Conservation (phyloP, 495 filamentous ascomycete genomes). For the Penicillium manginii region DNA sequence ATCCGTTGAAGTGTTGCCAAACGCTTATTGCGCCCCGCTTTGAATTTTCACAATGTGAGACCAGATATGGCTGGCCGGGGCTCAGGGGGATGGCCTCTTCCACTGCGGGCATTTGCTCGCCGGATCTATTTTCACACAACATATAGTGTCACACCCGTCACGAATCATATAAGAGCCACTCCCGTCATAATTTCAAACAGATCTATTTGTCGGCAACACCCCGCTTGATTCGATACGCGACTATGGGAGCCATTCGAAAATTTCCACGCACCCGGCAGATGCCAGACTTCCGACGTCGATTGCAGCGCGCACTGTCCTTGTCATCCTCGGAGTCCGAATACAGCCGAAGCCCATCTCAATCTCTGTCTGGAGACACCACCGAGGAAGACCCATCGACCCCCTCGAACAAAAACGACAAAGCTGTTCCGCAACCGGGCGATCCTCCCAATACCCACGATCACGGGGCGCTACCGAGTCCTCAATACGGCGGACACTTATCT, state of each 20-base stretch:
- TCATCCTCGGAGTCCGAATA: constrained; percentile 2
- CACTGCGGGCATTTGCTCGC: neutral
- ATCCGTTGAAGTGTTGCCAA: no score
- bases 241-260: neutral
- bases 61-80: no score
- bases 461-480: neutral
- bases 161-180: neutral
- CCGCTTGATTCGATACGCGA: neutral
- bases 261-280: neutral
- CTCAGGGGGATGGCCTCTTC: no score
- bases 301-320: neutral
- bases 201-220: neutral
- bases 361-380: neutral
- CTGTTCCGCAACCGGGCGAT: neutral
- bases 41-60: no score
- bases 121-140: neutral
- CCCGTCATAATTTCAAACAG: neutral
- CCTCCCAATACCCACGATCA: neutral
- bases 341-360: neutral
- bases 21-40: no score
- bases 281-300: constrained; percentile 1
- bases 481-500: neutral
- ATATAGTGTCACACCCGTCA: neutral
- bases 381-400: neutral
- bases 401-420: neutral